Evolutionary conservation across 2,329 filamentous ascomycete genomes (phyloP).

Genomic region (Chaetomium sp.): DNA sequence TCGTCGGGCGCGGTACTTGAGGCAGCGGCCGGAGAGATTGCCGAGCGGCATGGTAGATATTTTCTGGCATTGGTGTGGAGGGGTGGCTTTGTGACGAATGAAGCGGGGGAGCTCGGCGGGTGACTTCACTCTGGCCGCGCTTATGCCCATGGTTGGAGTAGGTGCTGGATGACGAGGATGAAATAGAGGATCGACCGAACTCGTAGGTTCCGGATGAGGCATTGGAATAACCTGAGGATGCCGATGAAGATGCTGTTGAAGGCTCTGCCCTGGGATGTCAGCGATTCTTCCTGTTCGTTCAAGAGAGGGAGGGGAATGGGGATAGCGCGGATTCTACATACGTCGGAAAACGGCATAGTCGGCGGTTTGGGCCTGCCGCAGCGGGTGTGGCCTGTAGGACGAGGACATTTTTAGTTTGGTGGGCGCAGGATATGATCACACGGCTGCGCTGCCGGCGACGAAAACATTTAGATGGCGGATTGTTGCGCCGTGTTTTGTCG

Average conservation of each 20-base stretch:
- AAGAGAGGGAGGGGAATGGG: background rate
- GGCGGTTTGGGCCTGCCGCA: conserved; percentile 58
- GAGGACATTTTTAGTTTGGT: conserved; percentile 44
- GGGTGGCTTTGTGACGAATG: conserved; percentile 46
- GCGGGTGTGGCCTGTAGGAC: conserved; percentile 59
- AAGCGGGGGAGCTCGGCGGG: conserved; percentile 53
- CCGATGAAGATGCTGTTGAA: conserved; percentile 71
- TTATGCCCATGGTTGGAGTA: conserved; percentile 62
- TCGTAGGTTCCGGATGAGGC: conserved; percentile 53
- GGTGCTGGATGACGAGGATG: conserved; percentile 69
- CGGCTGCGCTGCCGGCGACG: conserved; percentile 35
- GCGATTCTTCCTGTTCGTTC: background rate
- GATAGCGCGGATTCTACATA: background rate
- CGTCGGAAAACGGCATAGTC: conserved; percentile 57
- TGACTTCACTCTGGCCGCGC: conserved; percentile 74
- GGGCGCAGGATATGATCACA: conserved; percentile 27
- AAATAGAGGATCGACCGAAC: conserved; percentile 61
- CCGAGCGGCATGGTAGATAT: conserved; percentile 70
- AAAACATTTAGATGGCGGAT: conserved; percentile 32
- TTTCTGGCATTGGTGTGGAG: conserved; percentile 54
- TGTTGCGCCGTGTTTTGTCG: conserved; percentile 14
- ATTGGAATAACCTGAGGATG: conserved; percentile 68
- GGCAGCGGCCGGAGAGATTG: conserved; percentile 76
- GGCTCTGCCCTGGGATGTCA: conserved; percentile 45
- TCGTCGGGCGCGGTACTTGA: conserved; percentile 57